These are phyloP conservation scores for Erysimum cheiri DNA, from an alignment of 441 rosid species.

Conservation along the genomic window DNA sequence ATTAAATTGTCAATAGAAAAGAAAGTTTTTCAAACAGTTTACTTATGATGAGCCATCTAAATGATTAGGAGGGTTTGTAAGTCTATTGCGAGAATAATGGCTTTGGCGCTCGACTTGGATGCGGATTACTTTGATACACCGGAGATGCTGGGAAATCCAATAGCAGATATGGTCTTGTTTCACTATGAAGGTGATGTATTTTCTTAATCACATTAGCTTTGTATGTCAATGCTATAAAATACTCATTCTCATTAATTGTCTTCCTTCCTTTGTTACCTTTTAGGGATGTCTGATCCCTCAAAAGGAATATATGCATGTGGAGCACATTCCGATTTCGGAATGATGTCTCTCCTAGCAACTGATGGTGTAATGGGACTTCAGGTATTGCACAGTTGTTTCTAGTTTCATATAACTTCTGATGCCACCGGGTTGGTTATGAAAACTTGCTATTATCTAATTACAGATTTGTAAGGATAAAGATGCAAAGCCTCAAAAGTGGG, in stretches of 20 bases:
- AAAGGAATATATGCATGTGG: conserved; percentile 88
- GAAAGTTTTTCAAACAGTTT: conserved; percentile 5
- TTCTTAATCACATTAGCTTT: conserved; percentile 3
- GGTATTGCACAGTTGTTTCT: conserved; percentile 46
- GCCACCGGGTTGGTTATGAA: background rate
- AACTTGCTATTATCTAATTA: conserved; percentile 19
- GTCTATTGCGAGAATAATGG: conserved; percentile 72
- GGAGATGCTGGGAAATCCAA: conserved; percentile 83
- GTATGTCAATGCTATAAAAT: background rate
- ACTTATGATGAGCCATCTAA: conserved; percentile 23
- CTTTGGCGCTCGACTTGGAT: conserved; percentile 82
- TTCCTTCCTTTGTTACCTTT: conserved; percentile 44
- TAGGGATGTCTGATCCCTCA: conserved; percentile 63
- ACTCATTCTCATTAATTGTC: background rate
- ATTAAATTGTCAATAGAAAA: background rate
- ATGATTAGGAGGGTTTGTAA: conserved; percentile 67
- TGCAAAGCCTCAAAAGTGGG: conserved; percentile 75
- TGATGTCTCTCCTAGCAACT: conserved; percentile 84
- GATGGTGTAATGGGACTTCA: conserved; percentile 83
- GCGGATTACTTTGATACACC: conserved; percentile 73
- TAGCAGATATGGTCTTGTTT: conserved; percentile 70
- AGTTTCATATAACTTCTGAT: background rate
- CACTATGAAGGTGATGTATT: conserved; percentile 67
- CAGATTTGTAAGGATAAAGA: conserved; percentile 88
- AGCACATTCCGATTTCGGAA: conserved; percentile 89